Base-by-base conservation (phyloP, 108 stramenopile species). In the Nannochloropsis salina region DNA sequence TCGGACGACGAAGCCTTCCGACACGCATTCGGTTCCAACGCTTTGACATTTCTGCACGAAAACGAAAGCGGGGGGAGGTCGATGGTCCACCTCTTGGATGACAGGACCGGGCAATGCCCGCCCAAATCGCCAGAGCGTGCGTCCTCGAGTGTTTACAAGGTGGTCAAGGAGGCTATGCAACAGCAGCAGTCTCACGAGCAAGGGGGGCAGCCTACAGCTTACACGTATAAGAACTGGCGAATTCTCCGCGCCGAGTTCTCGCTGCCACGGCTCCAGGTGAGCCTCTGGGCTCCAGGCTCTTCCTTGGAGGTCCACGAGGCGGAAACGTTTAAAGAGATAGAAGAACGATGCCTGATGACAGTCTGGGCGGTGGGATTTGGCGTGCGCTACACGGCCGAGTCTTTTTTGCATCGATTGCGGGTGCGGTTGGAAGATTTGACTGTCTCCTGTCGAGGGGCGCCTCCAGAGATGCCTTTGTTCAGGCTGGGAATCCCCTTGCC, bases 381-480 rank as follows among this genome's bases (percentile, higher is more conserved):
- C 20, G n/a, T 74, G 15, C 15, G 8, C 15, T 74, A 74, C 6
- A 74, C 61, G 61, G 61, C 61, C 4, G 61, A 74, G n/a, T 74
- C 61, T 0, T 74, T 74, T 74, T 74, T 74, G 61, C 61, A 74
- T 74, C 61, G 61, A n/a, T n/a, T 74, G 8, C 61, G 61, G 61
- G 5, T 74, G 61, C 4, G 8, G 61, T n/a, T 74, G 61, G 61
- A 74, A n/a, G 61, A 74, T n/a, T n/a, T 74, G 61, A 74, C 61
- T 15, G 61, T 74, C 20, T 74, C 61, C 8, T 74, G 61, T 8
- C 61, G 61, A n/a, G 61, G 61, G n/a, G 61, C 61, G 20, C 61
- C 61, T 15, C 61, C 61, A n/a, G 61, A 74, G 61, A 74, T 74
- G 61, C 61, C 61, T 74, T n/a, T 74, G 6, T 74, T 74, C n/a